These are phyloP conservation scores for Oxyria digyna DNA, from an alignment of 148 eudicot genomes.

Conservation along the genomic window DNA sequence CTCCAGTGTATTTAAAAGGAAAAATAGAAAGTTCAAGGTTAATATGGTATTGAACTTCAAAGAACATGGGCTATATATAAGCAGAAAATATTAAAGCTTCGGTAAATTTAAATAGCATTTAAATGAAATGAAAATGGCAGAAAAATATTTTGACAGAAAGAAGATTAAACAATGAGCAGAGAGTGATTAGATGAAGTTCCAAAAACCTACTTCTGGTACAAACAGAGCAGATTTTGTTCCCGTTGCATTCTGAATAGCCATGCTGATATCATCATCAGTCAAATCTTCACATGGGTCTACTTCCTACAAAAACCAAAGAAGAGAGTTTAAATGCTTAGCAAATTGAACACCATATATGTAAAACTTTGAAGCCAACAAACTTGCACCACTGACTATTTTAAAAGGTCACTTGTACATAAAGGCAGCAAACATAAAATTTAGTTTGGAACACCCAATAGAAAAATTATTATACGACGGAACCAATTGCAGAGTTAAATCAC, in stretches of 20 bases:
- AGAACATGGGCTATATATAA: background rate
- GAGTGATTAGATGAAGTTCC: background rate
- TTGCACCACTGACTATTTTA: background rate
- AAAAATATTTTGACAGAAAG: background rate
- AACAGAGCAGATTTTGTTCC: slow-evolving; percentile 90
- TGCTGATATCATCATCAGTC: slow-evolving; percentile 90
- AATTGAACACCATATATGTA: background rate
- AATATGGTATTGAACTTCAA: no score
- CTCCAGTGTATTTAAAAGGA: background rate
- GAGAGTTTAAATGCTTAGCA: background rate
- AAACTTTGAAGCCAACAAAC: background rate
- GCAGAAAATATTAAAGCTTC: background rate
- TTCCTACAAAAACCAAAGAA: slow-evolving; percentile 33
- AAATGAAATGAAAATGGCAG: background rate
- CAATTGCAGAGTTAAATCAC: slow-evolving; percentile 6
- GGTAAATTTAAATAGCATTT: background rate
- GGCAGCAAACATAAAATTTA: background rate
- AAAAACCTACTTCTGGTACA: slow-evolving; percentile 84
- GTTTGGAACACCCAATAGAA: background rate
- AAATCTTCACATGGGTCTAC: slow-evolving; percentile 96
- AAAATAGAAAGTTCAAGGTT: no score
- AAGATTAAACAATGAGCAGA: background rate
- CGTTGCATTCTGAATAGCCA: slow-evolving; percentile 96
- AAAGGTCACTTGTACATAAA: background rate
- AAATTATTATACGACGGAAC: slow-evolving; percentile 3